Percentiles rank a stretch among this genome's conserved stretches.
phyloP scores from a whole-genome alignment of 1,284 basidiomycete genomes.

The Trametes sp. region DNA sequence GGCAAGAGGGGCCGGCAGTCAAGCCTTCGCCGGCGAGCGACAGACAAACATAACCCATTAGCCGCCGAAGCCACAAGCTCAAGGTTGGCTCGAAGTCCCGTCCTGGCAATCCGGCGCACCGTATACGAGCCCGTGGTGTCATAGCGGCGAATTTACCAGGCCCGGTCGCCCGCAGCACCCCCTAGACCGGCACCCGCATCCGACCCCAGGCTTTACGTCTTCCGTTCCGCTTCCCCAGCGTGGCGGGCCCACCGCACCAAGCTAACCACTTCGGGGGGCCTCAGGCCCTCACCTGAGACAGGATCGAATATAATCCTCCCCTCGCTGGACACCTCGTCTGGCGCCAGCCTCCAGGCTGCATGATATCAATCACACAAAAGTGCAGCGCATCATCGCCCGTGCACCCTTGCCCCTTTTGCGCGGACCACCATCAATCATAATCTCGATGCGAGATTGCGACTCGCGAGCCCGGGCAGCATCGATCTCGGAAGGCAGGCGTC shows the following conservation, averaged over 20 bases:
- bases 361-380: background rate
- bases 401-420: background rate
- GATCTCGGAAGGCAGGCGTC: background rate
- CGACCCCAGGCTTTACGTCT: conserved; percentile 10
- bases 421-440: background rate
- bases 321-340: background rate
- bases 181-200: background rate
- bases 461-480: background rate
- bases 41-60: background rate
- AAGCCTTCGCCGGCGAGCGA: background rate
- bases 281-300: conserved; percentile 10
- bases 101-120: conserved; percentile 3
- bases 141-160: conserved; percentile 6
- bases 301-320: too few species aligned
- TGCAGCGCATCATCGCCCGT: background rate
- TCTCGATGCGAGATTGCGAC: conserved; percentile 8
- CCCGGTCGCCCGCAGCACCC: conserved; percentile 5
- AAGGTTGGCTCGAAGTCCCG: background rate
- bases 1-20: background rate
- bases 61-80: conserved; percentile 7
- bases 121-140: background rate
- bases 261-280: conserved; percentile 13
- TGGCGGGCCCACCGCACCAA: too few species aligned
- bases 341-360: background rate
- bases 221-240: background rate